Conservation (phyloP, 2,329 filamentous ascomycete genomes). For the Cladosporium sp. region DNA sequence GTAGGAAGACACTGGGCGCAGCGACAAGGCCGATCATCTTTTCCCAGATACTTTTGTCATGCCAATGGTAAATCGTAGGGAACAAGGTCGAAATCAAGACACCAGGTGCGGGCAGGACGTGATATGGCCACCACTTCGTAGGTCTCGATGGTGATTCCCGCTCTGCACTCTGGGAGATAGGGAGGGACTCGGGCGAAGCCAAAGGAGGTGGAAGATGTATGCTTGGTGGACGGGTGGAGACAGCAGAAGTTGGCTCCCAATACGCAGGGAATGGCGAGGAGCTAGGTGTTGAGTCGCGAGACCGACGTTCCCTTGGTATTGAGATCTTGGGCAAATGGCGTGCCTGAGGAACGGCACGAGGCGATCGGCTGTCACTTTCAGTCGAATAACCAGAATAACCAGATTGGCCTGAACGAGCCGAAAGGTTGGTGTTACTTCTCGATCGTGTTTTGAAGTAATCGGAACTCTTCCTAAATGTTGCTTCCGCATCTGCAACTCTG, state of each 20-base stretch:
- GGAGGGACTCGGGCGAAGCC: conserved; percentile 45
- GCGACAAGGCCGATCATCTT: conserved; percentile 76
- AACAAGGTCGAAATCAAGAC: conserved; percentile 72
- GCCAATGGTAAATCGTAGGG: conserved; percentile 80
- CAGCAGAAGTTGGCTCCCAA: conserved; percentile 45
- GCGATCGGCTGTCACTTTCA: conserved; percentile 14
- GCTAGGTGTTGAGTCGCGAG: conserved; percentile 35
- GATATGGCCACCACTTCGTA: conserved; percentile 66
- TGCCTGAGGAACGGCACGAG: conserved; percentile 27
- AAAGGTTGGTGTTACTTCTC: background rate
- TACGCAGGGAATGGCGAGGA: conserved; percentile 66
- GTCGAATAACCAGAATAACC: conserved; percentile 1
- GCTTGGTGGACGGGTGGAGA: conserved; percentile 49
- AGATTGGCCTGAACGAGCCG: background rate
- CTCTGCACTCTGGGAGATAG: conserved; percentile 29
- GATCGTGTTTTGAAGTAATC: conserved; percentile 3
- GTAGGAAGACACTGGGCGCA: conserved; percentile 82
- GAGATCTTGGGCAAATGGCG: conserved; percentile 37
- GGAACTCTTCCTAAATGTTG: background rate
- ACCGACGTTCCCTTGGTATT: conserved; percentile 33
- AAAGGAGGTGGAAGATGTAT: conserved; percentile 53
- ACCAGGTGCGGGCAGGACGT: conserved; percentile 66
- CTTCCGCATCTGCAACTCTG: conserved; percentile 1
- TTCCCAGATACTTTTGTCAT: conserved; percentile 77
- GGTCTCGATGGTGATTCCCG: conserved; percentile 16